Evolutionary conservation across 345 rosid genomes (phyloP).

Genomic region (Excoecaria agallocha): DNA sequence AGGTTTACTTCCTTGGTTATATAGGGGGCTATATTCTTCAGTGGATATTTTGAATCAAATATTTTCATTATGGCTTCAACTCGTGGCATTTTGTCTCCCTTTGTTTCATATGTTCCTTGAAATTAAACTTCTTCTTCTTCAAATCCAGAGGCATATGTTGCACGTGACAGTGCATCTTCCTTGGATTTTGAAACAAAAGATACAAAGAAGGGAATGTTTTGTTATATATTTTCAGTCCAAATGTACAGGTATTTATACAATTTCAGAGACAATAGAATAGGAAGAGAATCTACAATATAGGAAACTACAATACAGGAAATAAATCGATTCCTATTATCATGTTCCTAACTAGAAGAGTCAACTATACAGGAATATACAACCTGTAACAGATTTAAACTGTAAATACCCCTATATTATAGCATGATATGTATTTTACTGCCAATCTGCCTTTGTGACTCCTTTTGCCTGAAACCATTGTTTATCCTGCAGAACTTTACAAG

Average conservation of each 20-base stretch:
- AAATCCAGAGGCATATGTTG: background rate
- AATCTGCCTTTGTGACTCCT: background rate
- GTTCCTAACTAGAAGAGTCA: no score
- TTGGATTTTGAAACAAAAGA: background rate
- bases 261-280: no score
- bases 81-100: background rate
- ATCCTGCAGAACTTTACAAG: constrained; percentile 78
- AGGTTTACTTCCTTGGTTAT: background rate
- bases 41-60: background rate
- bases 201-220: no score
- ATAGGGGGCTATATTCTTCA: background rate
- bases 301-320: no score
- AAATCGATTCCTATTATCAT: no score
- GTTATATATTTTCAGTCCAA: no score
- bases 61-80: background rate
- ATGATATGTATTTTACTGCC: background rate
- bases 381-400: background rate
- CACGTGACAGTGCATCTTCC: background rate
- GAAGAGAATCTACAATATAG: no score
- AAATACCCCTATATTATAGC: background rate
- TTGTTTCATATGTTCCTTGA: background rate
- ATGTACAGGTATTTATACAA: no score
- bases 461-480: background rate
- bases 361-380: no score
- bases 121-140: no score